Evolutionary conservation across 2,329 filamentous ascomycete species (phyloP), one percentile per base, ranked within the genome.

Genomic region (Cordyceps cateniannulata): DNA sequence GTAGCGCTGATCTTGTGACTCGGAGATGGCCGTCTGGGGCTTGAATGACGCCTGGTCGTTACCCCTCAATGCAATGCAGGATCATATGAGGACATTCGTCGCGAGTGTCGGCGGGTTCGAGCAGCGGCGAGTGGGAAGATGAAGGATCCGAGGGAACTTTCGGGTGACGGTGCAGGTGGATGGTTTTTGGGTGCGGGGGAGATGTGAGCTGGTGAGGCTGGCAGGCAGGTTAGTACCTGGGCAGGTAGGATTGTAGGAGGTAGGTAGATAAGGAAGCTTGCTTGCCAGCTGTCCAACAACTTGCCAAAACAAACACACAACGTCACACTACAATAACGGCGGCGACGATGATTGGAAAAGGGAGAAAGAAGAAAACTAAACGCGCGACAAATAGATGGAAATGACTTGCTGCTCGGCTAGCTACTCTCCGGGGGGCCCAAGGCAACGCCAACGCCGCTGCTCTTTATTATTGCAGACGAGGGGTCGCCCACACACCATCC

Each of bases 1-100:
- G 53, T 48, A 40, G 25, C 6, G 60, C 35, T 55, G 60, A 51
- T 57, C 53, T 47, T 61, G 53, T 61, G 60, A 57, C 60, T 61
- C 53, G 60, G 60, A 53, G 54, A 47, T 57, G 60, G 53, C 53
- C 60, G 60, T 20, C 45, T 25, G 54, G 24, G 35, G 24, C n/a
- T 44, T n/a, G 38, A 16, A 44, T 18, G 32, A 20, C 22, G 40
- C 57, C 20, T n/a, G 35, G 27, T 45, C 22, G 48, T 47, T 59
- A 18, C 56, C 57, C 47, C 55, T 53, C 57, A 53, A 59, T 38
- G 20, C 45, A 25, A 47, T 53, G 40, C 49, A 29, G 25, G 18
- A 45, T 22, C 8, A 60, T 38, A 38, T 40, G 50, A 47, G 38
- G 40, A 12, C 58, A 42, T 42, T 35, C 45, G 59, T 56, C 47